phyloP scores from a whole-genome alignment of 306 rosid species.

The Cicer chorassanicum region DNA sequence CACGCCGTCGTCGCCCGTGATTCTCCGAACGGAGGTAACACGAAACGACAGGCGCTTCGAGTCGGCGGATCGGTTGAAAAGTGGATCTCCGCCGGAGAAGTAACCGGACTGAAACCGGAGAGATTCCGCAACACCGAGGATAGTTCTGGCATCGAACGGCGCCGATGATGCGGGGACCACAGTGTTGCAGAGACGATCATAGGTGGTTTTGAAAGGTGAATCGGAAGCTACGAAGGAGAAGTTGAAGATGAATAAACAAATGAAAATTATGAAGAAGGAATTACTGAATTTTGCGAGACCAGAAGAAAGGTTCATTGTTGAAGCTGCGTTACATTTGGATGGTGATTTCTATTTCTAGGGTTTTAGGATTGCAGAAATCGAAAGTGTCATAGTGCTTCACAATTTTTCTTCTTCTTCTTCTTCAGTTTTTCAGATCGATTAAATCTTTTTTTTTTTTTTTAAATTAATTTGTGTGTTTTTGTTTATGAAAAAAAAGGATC shows the following conservation, averaged over 20 bases:
- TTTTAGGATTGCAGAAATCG: background rate
- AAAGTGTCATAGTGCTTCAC: too few species aligned
- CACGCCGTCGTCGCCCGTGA: slow-evolving; percentile 48
- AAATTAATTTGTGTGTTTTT: too few species aligned
- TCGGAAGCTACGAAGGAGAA: slow-evolving; percentile 17
- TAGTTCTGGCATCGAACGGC: background rate
- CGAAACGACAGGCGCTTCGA: slow-evolving; percentile 36
- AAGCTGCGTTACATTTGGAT: slow-evolving; percentile 36
- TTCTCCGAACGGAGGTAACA: slow-evolving; percentile 37
- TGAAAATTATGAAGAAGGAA: background rate
- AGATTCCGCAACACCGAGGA: slow-evolving; percentile 35
- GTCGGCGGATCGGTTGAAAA: slow-evolving; percentile 50
- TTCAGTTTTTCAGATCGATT: too few species aligned
- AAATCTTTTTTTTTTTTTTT: too few species aligned
- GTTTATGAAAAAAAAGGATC: too few species aligned
- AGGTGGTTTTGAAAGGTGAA: slow-evolving; percentile 37
- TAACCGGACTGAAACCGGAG: slow-evolving; percentile 52
- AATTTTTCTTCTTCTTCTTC: too few species aligned
- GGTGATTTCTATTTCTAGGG: slow-evolving; percentile 27
- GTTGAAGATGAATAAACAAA: slow-evolving; percentile 42
- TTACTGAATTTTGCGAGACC: slow-evolving; percentile 36
- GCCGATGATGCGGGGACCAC: slow-evolving; percentile 53
- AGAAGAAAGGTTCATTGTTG: slow-evolving; percentile 51
- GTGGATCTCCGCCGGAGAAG: slow-evolving; percentile 67
- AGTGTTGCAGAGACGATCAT: slow-evolving; percentile 58